phyloP scores from a whole-genome alignment of 208 protist genomes.

The Strigomonas culicis region DNA sequence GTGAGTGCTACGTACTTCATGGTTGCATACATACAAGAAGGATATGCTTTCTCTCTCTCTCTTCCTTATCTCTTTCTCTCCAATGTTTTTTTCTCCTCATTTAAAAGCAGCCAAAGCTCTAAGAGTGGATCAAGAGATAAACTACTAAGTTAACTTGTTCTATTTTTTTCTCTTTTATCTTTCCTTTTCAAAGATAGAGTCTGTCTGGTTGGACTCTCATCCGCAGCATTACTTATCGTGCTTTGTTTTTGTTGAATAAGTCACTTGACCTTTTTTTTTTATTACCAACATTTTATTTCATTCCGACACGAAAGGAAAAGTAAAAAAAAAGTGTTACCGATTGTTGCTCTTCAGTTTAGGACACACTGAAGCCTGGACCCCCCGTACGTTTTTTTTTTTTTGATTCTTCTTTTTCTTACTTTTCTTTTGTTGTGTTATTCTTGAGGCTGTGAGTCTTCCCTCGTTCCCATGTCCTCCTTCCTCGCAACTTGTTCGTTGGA shows the following conservation, averaged over 20 bases:
- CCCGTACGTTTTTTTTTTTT: constrained; percentile 25
- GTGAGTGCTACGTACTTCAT: background rate
- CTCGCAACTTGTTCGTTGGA: constrained; percentile 47
- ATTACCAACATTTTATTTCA: background rate
- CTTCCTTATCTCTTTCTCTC: background rate
- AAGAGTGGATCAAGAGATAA: background rate
- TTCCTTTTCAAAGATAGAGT: background rate
- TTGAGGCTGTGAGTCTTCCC: too few relatives aligned
- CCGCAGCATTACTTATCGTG: background rate
- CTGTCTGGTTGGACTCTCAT: background rate
- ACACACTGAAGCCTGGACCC: too few relatives aligned
- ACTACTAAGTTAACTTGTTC: too few relatives aligned
- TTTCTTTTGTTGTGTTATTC: constrained; percentile 2
- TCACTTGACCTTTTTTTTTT: background rate
- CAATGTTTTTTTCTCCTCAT: background rate
- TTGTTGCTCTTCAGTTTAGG: background rate
- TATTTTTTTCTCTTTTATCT: background rate
- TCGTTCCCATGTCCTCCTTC: too few relatives aligned
- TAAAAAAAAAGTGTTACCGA: constrained; percentile 6
- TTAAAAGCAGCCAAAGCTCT: background rate
- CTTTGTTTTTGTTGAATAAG: background rate
- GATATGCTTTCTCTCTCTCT: background rate
- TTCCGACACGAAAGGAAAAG: background rate
- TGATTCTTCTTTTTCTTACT: constrained; percentile 5
- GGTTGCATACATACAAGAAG: background rate